These are phyloP conservation scores for Ceratonia siliqua DNA, from an alignment of 306 rosid species.

Conservation along the genomic window DNA sequence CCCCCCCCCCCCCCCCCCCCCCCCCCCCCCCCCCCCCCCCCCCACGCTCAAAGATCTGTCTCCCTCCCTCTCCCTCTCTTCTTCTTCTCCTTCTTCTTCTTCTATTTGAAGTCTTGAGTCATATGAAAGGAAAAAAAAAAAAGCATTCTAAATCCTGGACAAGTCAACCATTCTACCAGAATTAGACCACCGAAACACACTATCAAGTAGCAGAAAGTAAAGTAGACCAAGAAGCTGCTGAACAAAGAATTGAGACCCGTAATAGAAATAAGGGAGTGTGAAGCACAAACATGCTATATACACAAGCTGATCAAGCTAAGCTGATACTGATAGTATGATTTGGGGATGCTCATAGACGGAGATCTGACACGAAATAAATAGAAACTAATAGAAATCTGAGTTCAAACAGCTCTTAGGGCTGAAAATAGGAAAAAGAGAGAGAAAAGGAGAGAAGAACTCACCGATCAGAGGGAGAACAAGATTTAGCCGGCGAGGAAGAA, in stretches of 20 bases:
- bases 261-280: constrained; percentile 23
- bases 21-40: no score
- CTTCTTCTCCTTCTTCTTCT: constrained; percentile 1
- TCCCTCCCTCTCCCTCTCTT: constrained; percentile 22
- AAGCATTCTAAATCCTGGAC: constrained; percentile 25
- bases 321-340: constrained; percentile 42
- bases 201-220: not conserved
- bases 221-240: constrained; percentile 30
- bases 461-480: constrained; percentile 97
- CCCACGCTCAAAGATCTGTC: no score
- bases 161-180: constrained; percentile 28
- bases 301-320: constrained; percentile 53
- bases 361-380: constrained; percentile 63
- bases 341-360: constrained; percentile 39
- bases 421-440: constrained; percentile 23
- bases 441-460: constrained; percentile 59
- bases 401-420: constrained; percentile 19
- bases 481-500: constrained; percentile 97
- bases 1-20: no score
- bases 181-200: constrained; percentile 2
- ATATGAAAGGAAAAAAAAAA: not conserved
- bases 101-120: not conserved
- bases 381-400: constrained; percentile 43
- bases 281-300: constrained; percentile 34
- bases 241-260: constrained; percentile 32